phyloP scores from a whole-genome alignment of 163 green algal genomes.

The Chloromonas sp. region DNA sequence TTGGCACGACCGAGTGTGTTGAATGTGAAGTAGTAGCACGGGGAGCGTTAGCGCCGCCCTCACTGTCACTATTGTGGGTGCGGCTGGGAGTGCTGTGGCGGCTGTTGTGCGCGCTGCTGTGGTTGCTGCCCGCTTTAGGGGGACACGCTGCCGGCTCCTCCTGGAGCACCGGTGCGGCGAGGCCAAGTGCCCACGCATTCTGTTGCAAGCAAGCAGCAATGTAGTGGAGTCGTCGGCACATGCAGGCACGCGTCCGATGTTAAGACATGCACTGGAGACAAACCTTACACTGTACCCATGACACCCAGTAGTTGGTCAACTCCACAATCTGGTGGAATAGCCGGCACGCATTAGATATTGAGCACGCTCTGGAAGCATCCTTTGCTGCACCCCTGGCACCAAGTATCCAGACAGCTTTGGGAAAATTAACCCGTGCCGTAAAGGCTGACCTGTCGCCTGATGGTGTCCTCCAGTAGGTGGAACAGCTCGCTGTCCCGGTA shows the following conservation, averaged over 20 bases:
- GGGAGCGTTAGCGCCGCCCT: not conserved
- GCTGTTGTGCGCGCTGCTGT: not conserved
- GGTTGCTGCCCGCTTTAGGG: not conserved
- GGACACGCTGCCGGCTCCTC: not conserved
- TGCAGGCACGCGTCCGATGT: too few species aligned
- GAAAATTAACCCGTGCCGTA: too few species aligned
- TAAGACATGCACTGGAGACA: too few species aligned
- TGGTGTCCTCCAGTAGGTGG: conserved; percentile 41
- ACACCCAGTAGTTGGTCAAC: too few species aligned
- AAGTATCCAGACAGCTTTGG: too few species aligned
- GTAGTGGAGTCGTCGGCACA: too few species aligned
- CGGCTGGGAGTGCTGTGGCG: not conserved
- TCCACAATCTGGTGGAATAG: too few species aligned
- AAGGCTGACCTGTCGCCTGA: conserved; percentile 12
- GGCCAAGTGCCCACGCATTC: conserved; percentile 1
- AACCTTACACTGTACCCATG: too few species aligned
- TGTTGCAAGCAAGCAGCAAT: not conserved
- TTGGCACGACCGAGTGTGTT: not conserved
- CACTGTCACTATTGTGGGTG: not conserved
- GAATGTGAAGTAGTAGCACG: not conserved
- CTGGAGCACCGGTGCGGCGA: not conserved
- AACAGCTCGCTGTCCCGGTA: conserved; percentile 46
- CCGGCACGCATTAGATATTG: too few species aligned
- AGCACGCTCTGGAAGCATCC: too few species aligned
- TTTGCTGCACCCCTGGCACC: too few species aligned